Percentiles rank a stretch among this genome's conserved stretches.
Conservation (phyloP, 176 grass and related monocot genomes). For the Raddia distichophylla region DNA sequence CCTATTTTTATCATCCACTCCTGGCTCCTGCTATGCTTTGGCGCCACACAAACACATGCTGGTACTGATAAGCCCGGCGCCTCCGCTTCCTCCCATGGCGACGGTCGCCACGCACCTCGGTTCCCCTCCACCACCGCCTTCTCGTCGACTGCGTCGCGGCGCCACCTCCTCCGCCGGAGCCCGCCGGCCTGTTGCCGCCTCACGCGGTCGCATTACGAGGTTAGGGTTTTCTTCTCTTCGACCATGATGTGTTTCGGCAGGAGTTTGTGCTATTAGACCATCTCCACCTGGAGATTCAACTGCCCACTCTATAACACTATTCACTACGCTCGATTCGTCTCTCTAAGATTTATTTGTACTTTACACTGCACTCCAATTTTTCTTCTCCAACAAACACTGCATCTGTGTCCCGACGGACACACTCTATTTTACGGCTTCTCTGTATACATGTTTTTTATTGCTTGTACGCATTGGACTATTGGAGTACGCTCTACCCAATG, state of each 20-base stretch:
- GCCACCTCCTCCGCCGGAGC: constrained; percentile 2
- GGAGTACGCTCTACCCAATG: background rate
- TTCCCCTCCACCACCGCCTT: constrained; percentile 24
- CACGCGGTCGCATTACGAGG: constrained; percentile 37
- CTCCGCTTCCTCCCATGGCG: constrained; percentile 36
- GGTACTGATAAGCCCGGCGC: background rate
- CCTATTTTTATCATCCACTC: constrained; percentile 35
- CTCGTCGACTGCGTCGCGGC: background rate
- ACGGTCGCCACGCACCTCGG: constrained; percentile 38
- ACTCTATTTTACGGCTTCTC: no score
- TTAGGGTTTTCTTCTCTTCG: constrained; percentile 5
- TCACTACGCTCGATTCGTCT: no score
- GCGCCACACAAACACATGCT: constrained; percentile 38
- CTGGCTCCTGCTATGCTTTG: constrained; percentile 38
- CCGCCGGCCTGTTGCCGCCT: constrained; percentile 13
- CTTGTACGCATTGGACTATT: background rate
- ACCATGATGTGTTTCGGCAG: background rate
- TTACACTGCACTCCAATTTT: no score
- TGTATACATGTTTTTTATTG: background rate
- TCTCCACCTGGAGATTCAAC: no score
- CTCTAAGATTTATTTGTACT: no score
- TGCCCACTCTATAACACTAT: no score
- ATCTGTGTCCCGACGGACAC: no score
- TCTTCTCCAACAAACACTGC: no score
- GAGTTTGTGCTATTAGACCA: background rate